A percentile compares a stretch with the other conserved stretches of the same genome.
Evolutionary conservation across 1,284 basidiomycete genomes (phyloP).

Genomic region (Moesziomyces parantarcticus): DNA sequence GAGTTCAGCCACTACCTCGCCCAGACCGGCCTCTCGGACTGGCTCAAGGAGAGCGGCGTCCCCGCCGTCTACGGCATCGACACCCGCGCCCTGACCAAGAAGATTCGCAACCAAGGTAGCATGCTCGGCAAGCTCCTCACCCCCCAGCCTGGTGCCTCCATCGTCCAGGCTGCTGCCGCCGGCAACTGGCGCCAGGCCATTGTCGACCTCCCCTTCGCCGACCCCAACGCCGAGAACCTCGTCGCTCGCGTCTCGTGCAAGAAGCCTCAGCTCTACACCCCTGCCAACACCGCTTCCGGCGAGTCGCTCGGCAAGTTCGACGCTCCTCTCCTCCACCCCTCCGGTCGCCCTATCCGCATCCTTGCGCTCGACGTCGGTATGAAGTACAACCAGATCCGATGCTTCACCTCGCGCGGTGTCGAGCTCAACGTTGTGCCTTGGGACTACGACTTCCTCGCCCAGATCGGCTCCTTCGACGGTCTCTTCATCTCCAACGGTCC

Average conservation of each 20-base stretch:
- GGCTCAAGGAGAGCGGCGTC: slow-evolving; percentile 94
- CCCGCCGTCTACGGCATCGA: slow-evolving; percentile 97
- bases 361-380: slow-evolving; percentile 96
- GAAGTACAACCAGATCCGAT: slow-evolving; percentile 99
- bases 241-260: slow-evolving; percentile 86
- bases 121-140: slow-evolving; percentile 75
- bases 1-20: slow-evolving; percentile 97
- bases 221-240: slow-evolving; percentile 90
- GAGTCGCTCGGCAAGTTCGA: slow-evolving; percentile 68
- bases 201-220: slow-evolving; percentile 82
- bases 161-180: slow-evolving; percentile 34
- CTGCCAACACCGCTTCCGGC: slow-evolving; percentile 65
- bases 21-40: slow-evolving; percentile 83
- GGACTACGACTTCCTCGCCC: slow-evolving; percentile 86
- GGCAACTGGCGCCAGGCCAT: slow-evolving; percentile 83
- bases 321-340: slow-evolving; percentile 77
- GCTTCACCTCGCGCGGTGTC: slow-evolving; percentile 91
- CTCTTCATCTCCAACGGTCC: slow-evolving; percentile 98
- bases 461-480: slow-evolving; percentile 86
- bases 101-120: slow-evolving; percentile 90
- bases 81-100: slow-evolving; percentile 96
- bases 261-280: slow-evolving; percentile 76
- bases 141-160: slow-evolving; percentile 54
- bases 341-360: slow-evolving; percentile 81
- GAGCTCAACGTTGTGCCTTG: slow-evolving; percentile 98